A percentile compares a stretch with the other conserved stretches of the same genome.
Conservation (phyloP, 345 rosid genomes). For the Rhodamnia rubescens region DNA sequence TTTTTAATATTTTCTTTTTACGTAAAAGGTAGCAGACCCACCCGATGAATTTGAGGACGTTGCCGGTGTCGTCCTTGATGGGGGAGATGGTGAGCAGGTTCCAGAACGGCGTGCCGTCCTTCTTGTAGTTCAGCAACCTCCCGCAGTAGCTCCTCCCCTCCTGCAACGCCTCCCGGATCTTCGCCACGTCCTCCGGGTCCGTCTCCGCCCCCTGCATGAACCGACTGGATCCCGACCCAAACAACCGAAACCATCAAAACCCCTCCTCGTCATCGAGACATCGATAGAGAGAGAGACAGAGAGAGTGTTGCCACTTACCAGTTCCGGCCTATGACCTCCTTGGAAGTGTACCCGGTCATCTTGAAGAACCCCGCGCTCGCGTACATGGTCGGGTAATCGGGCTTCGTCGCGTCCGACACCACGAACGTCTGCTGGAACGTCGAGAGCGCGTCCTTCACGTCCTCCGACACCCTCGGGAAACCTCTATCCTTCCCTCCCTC, state of each 20-base stretch:
- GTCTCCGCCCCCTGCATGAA: conserved; percentile 88
- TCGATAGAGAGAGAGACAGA: neutral
- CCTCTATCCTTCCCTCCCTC: conserved; percentile 27
- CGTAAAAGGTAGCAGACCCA: conserved; percentile 12
- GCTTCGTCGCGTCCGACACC: conserved; percentile 91
- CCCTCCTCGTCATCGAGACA: neutral
- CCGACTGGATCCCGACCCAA: conserved; percentile 35
- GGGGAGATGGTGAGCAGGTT: conserved; percentile 91
- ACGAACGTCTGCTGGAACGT: conserved; percentile 93
- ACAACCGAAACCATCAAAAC: too few species aligned
- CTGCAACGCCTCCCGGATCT: conserved; percentile 60
- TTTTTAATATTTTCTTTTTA: neutral
- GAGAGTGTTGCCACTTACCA: conserved; percentile 29
- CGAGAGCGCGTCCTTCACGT: conserved; percentile 65
- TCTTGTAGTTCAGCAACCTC: conserved; percentile 83
- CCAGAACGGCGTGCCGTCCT: conserved; percentile 93
- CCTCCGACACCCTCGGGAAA: conserved; percentile 74
- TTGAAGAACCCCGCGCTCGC: conserved; percentile 98
- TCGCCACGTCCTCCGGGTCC: conserved; percentile 75
- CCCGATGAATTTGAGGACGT: conserved; percentile 90
- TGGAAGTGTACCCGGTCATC: conserved; percentile 94
- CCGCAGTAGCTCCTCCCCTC: conserved; percentile 68
- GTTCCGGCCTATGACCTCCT: conserved; percentile 88
- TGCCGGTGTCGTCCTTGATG: conserved; percentile 80
- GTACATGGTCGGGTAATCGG: conserved; percentile 79